These are phyloP conservation scores for Passalora sequoiae DNA, from an alignment of 2,329 filamentous ascomycete genomes.

Conservation along the genomic window DNA sequence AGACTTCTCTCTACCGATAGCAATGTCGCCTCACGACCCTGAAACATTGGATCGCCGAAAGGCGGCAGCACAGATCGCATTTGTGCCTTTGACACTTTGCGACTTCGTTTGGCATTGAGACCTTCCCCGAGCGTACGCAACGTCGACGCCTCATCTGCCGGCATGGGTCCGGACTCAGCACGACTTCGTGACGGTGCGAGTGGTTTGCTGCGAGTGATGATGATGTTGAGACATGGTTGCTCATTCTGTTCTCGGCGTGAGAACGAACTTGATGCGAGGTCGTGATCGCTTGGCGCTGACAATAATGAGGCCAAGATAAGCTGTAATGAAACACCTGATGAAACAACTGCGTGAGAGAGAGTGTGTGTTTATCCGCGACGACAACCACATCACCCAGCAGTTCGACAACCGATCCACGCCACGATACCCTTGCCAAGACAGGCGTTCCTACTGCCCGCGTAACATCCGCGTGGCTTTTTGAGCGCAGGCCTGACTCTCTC, in stretches of 20 bases:
- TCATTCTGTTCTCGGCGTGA: not conserved
- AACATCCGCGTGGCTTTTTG: slow-evolving; percentile 1
- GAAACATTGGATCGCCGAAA: too few relatives aligned
- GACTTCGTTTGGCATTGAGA: not conserved
- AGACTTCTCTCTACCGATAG: too few relatives aligned
- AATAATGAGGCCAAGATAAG: not conserved
- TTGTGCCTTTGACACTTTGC: not conserved
- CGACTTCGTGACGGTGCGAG: too few relatives aligned
- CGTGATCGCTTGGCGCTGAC: not conserved
- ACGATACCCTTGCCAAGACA: not conserved
- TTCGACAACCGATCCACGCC: not conserved
- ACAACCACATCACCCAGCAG: not conserved
- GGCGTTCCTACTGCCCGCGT: not conserved
- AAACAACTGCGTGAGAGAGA: too few relatives aligned
- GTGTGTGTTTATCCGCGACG: slow-evolving; percentile 1
- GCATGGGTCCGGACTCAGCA: not conserved
- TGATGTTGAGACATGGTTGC: not conserved
- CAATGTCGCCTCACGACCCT: too few relatives aligned
- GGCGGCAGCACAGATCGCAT: not conserved
- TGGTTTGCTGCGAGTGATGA: not conserved
- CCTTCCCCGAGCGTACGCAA: not conserved
- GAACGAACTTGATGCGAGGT: not conserved
- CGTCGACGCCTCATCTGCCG: not conserved
- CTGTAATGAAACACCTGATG: too few relatives aligned
- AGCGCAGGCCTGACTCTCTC: too few relatives aligned